phyloP scores from a whole-genome alignment of 2,329 filamentous ascomycete genomes.

The Xylariaceae sp. region DNA sequence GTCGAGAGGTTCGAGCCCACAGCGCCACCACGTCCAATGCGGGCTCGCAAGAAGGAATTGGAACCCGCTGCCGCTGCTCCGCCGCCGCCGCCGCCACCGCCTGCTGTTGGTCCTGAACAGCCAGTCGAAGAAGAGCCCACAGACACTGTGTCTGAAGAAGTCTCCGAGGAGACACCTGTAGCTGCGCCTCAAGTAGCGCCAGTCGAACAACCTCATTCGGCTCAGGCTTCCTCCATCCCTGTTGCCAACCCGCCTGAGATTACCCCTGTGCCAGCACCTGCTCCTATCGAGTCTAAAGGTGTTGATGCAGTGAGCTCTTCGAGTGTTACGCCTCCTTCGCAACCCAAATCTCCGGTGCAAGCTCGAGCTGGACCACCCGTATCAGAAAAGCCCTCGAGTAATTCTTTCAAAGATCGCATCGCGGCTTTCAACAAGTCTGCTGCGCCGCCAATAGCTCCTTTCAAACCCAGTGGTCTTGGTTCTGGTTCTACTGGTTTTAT shows the following conservation, averaged over 20 bases:
- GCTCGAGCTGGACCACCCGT: constrained; percentile 68
- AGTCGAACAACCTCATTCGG: constrained; percentile 36
- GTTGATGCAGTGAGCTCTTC: constrained; percentile 47
- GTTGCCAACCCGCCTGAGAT: constrained; percentile 47
- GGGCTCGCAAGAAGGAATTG: constrained; percentile 73
- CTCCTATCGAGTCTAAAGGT: constrained; percentile 40
- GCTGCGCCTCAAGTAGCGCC: constrained; percentile 38
- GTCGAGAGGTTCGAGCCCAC: constrained; percentile 95
- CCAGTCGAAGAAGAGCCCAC: constrained; percentile 31
- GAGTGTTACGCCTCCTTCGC: constrained; percentile 47
- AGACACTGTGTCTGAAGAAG: constrained; percentile 23
- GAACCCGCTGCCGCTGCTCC: constrained; percentile 44
- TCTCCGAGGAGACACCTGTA: constrained; percentile 43
- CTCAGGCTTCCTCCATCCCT: constrained; percentile 36
- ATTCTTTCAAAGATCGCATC: constrained; percentile 92
- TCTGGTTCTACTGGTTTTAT: constrained; percentile 73
- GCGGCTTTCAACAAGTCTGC: constrained; percentile 94
- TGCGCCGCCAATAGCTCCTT: constrained; percentile 85
- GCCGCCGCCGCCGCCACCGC: constrained; percentile 43
- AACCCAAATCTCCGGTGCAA: constrained; percentile 47
- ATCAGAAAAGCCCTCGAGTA: constrained; percentile 73
- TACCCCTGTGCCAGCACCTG: constrained; percentile 44
- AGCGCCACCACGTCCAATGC: constrained; percentile 82
- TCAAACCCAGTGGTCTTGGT: constrained; percentile 74
- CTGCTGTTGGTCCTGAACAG: constrained; percentile 36